Conservation (phyloP, 768 basidiomycete genomes). For the Lentinula lateritia region DNA sequence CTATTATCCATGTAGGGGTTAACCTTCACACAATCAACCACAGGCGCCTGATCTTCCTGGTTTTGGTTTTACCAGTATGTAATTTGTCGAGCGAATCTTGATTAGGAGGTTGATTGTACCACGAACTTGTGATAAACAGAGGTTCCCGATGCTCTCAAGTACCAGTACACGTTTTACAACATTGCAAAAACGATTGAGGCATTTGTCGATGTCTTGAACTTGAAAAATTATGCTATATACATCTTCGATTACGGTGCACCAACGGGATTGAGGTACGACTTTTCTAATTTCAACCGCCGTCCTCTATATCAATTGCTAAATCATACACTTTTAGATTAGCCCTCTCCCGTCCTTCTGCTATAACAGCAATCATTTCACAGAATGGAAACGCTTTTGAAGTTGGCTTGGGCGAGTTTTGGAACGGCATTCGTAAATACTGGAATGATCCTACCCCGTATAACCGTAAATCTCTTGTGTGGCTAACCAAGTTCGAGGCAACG, state of each 20-base stretch:
- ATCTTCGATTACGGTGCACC: slow-evolving; percentile 47
- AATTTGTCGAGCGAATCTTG: not conserved
- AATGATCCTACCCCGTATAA: slow-evolving; percentile 19
- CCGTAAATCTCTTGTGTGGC: slow-evolving; percentile 16
- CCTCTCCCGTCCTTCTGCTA: slow-evolving; percentile 30
- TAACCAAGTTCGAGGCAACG: slow-evolving; percentile 24
- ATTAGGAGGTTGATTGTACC: not conserved
- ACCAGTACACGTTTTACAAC: slow-evolving; percentile 35
- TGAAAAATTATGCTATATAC: slow-evolving; percentile 38
- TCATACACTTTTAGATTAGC: slow-evolving; percentile 25
- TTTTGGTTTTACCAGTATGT: slow-evolving; percentile 39
- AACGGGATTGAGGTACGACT: slow-evolving; percentile 21
- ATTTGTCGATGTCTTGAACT: slow-evolving; percentile 33
- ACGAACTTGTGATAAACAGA: slow-evolving; percentile 3
- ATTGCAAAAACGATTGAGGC: slow-evolving; percentile 31
- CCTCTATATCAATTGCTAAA: not conserved
- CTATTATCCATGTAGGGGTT: not conserved
- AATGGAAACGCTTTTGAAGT: slow-evolving; percentile 46
- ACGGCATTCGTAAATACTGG: slow-evolving; percentile 26
- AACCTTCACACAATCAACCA: not conserved
- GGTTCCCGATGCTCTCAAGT: slow-evolving; percentile 29
- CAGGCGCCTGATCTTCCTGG: slow-evolving; percentile 47
- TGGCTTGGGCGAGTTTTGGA: slow-evolving; percentile 39
- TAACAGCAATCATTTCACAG: slow-evolving; percentile 41
- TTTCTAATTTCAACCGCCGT: not conserved